These are phyloP conservation scores for Salix arbutifolia DNA, from an alignment of 345 rosid species.

Conservation along the genomic window DNA sequence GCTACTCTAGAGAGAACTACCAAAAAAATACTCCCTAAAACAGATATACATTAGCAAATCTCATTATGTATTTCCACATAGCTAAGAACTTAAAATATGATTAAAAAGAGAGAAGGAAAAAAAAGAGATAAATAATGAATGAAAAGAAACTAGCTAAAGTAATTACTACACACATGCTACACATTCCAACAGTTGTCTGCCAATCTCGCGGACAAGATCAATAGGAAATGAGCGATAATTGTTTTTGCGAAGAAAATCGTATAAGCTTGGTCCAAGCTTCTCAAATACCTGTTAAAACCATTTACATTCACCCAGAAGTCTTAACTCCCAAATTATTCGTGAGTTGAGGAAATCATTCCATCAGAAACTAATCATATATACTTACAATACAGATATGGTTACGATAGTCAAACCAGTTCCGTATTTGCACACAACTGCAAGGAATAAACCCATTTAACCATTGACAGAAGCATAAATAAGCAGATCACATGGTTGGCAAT, in stretches of 20 bases:
- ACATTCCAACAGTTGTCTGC: constrained; percentile 99
- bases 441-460: constrained; percentile 81
- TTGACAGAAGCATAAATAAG: constrained; percentile 19
- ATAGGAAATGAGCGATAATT: constrained; percentile 96
- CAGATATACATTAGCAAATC: background rate
- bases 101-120: constrained; percentile 9
- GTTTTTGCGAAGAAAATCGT: constrained; percentile 98
- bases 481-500: constrained; percentile 10
- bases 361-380: constrained; percentile 52
- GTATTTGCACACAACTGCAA: constrained; percentile 99
- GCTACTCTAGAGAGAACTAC: background rate
- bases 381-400: constrained; percentile 99
- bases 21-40: background rate
- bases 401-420: constrained; percentile 99
- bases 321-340: constrained; percentile 60
- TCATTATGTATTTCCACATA: background rate
- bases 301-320: constrained; percentile 73
- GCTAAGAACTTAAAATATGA: background rate
- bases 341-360: constrained; percentile 65
- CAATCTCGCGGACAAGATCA: constrained; percentile 99
- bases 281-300: constrained; percentile 99
- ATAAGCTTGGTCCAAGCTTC: constrained; percentile 99
- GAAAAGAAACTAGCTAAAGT: constrained; percentile 48
- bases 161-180: constrained; percentile 98
- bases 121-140: constrained; percentile 4